phyloP scores from a whole-genome alignment of 2,329 filamentous ascomycete genomes.

The Achaetomium macrosporum region DNA sequence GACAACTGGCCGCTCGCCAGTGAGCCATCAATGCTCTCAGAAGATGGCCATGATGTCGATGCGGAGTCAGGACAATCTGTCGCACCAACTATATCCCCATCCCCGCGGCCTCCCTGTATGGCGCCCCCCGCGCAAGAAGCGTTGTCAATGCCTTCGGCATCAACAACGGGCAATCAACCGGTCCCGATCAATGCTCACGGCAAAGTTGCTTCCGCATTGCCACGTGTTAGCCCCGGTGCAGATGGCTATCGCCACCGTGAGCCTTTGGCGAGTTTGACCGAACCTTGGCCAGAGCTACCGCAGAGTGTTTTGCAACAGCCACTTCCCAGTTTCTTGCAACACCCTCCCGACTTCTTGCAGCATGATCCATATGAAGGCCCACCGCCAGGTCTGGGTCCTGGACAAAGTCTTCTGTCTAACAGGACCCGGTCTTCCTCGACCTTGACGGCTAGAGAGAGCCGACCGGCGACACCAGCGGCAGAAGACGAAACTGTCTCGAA shows the following conservation, averaged over 20 bases:
- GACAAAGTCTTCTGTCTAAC: not conserved
- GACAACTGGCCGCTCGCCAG: no score
- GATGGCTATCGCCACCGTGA: not conserved
- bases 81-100: no score
- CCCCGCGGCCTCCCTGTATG: no score
- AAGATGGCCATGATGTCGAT: no score
- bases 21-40: no score
- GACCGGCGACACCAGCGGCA: not conserved
- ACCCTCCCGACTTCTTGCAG: conserved; percentile 2
- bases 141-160: not conserved
- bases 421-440: not conserved
- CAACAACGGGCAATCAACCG: not conserved
- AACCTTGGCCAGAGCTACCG: not conserved
- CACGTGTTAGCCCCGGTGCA: not conserved
- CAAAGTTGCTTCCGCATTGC: not conserved
- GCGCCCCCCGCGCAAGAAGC: not conserved
- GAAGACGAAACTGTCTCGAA: not conserved
- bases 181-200: not conserved
- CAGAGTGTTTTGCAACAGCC: not conserved
- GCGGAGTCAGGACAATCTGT: no score
- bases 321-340: not conserved
- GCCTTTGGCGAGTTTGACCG: not conserved
- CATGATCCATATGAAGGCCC: not conserved
- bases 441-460: not conserved
- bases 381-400: not conserved